Evolutionary conservation across 2,329 filamentous ascomycete species (phyloP).

Genomic region (Diaporthe australafricana): DNA sequence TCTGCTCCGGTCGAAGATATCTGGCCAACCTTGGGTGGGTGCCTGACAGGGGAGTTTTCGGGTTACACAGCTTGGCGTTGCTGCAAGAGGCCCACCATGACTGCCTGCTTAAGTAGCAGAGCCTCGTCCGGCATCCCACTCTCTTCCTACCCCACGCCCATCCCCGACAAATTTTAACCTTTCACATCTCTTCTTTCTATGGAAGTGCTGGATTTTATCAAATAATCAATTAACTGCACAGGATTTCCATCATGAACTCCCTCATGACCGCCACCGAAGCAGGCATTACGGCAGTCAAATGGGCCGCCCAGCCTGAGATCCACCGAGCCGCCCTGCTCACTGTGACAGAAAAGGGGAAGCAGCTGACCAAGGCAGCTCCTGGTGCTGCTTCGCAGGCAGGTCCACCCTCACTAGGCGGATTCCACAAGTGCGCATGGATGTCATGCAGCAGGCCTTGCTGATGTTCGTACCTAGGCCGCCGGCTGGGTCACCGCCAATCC

Average conservation of each 20-base stretch:
- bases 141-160: no score
- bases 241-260: not conserved
- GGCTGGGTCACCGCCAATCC: constrained; percentile 27
- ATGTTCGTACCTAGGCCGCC: not conserved
- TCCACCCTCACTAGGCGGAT: not conserved
- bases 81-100: constrained; percentile 32
- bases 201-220: not conserved
- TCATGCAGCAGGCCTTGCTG: not conserved
- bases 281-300: not conserved
- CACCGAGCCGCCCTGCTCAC: not conserved
- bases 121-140: not conserved
- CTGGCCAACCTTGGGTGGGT: not conserved
- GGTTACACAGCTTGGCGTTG: not conserved
- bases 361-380: constrained; percentile 12
- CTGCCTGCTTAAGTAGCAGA: not conserved
- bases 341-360: not conserved
- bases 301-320: not conserved
- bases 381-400: constrained; percentile 6
- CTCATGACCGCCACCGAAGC: not conserved
- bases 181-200: not conserved
- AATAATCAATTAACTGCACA: not conserved
- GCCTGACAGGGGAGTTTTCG: not conserved
- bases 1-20: not conserved
- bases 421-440: not conserved
- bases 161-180: not conserved